Base-by-base conservation (phyloP, 768 basidiomycete species). In the Macrolepiota dolichaula region DNA sequence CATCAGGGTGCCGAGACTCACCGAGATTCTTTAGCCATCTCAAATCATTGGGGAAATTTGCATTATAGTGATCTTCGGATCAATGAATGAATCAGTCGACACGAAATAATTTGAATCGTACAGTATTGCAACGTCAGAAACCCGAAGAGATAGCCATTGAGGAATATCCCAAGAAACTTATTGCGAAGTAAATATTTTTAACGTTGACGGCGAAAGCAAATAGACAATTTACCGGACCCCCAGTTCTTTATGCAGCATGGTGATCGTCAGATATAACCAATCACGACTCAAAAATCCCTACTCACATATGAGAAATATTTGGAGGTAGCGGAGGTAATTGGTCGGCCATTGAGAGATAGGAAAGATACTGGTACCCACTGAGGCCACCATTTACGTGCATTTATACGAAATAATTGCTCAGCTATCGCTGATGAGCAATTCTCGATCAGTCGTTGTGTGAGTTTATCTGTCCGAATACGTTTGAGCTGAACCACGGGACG, bases 121-220 rank as follows among this genome's bases (percentile, higher is more conserved):
- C 59, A 61, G 24, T 61, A 61, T 50, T 61, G 59, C 44, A 61
- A 32, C 1, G 59, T 61, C 51, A 61, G 24, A 11, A 61, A 25
- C n/a, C 59, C 59, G 35, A 61, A 61, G 22, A 61, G 46, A 38
- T 61, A 61, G 6, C 59, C 40, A n/a, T 61, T 61, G 42, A 61
- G 46, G 17, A 55, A 9, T 9, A 61, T 61, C 5, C 59, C 59
- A 24, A 61, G 32, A 19, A 61, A 61, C 59, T 61, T 24, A 44
- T 24, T n/a, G 3, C 9, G 11, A 0, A 11, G 22, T 38, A n/a
- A 37, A 25, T 19, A 37, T 4, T 13, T 19, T 24, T n/a, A 6
- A 1, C 32, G 6, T 1, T 54, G 52, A 36, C 4, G 2, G 22
- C 6, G 36, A 17, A 36, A 4, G 3, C 13, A 38, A 36, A 4